Base-by-base conservation (phyloP, 306 rosid species). In the Acacia melanoxylon region DNA sequence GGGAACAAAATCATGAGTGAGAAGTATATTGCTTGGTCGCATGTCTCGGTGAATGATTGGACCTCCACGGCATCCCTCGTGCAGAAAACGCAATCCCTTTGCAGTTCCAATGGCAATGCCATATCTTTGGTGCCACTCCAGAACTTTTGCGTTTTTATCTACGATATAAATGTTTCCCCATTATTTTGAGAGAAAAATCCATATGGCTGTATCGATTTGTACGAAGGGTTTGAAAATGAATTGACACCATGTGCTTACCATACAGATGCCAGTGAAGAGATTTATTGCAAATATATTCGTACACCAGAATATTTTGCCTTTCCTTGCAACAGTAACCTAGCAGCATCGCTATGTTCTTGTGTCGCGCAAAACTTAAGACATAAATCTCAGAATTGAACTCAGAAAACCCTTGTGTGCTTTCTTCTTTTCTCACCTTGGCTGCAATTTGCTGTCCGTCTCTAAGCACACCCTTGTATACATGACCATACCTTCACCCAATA, bases 21-120 rank as follows among this genome's bases (percentile, higher is more conserved):
- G 96, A 51, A 94, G 88, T 85, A 94, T 89, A 74, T 94, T 94
- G 93, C 96, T 89, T 46, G 98, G 96, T 81, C 96, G 86, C 86
- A 91, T 84, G 81, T 94, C 97, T 37, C 97, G 73, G 76, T 94
- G 98, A 85, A 94, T 89, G 44, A 92, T 86, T 75, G 98, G 97
- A 67, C 98, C 92, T 49, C 94, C 94, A 14, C 96, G 94, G 46
- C 98, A 92, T 88, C 91, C 97, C 85, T 94, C 98, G 8, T 94
- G 97, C 13, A 92, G 87, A 83, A 92, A 94, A 78, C 98, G 96
- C 83, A 94, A 72, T 48, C 97, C 98, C 89, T 91, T 92, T 20
- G 98, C 98, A 41, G 84, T 91, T 74, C 96, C 98, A 81, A 94
- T 71, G 46, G 98, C 98, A 77, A 94, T 91, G 71, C 86, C 90